Conservation (phyloP, 805 yeast genomes). For the Debaryomyces prosopidis region DNA sequence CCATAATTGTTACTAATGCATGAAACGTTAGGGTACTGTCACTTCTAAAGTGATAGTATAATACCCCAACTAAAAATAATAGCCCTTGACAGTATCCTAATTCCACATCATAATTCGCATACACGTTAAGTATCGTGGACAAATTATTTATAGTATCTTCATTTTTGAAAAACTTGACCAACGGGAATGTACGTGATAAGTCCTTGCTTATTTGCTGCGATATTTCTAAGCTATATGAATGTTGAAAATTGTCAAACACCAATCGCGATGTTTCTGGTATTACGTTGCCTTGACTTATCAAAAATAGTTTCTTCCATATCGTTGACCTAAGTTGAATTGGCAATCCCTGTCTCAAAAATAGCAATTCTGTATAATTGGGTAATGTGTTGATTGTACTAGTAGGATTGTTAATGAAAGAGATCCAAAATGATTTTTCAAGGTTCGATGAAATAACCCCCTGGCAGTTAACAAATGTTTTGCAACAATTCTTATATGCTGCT, state of each 20-base stretch:
- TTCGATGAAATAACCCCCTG: conserved; percentile 2
- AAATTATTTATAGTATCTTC: conserved; percentile 45
- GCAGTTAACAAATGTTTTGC: conserved; percentile 20
- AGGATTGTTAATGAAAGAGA: conserved; percentile 44
- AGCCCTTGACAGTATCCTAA: conserved; percentile 72
- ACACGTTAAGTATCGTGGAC: conserved; percentile 59
- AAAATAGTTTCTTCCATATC: conserved; percentile 45
- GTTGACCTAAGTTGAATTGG: conserved; percentile 44
- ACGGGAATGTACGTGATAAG: conserved; percentile 60
- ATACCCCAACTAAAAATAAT: conserved; percentile 60
- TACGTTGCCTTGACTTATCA: conserved; percentile 26
- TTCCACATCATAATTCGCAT: conserved; percentile 62
- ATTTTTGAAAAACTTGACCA: conserved; percentile 47
- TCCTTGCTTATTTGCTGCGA: conserved; percentile 54
- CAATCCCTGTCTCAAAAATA: conserved; percentile 44
- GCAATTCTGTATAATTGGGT: conserved; percentile 48
- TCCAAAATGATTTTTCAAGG: conserved; percentile 45
- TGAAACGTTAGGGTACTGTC: conserved; percentile 45
- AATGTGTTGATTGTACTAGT: conserved; percentile 45
- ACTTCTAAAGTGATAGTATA: conserved; percentile 41
- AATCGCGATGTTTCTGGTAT: conserved; percentile 36
- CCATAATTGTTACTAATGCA: conserved; percentile 58
- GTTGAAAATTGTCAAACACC: conserved; percentile 42
- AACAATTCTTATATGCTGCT: conserved; percentile 19
- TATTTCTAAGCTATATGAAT: conserved; percentile 38